Evolutionary conservation across 2,329 filamentous ascomycete species (phyloP), one percentile per base, ranked within the genome.

Genomic region (Venturia effusa): DNA sequence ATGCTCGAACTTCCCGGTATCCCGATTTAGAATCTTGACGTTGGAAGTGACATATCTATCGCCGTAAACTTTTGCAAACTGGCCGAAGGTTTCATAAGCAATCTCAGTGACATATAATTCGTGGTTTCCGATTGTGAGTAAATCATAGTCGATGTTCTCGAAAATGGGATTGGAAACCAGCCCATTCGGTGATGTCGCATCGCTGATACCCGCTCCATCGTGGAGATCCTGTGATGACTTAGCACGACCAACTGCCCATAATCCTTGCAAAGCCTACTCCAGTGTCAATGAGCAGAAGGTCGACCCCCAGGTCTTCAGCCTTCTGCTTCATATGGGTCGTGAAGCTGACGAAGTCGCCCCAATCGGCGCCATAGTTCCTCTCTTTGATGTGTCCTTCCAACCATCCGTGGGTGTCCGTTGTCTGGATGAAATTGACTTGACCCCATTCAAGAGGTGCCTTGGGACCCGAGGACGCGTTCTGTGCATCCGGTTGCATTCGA

Each of bases 371-470:
- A 66, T 86, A 87, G 69, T 85, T 86, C 68, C 79, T 76, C 72
- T 87, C 82, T 68, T 85, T 84, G 66, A 86, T 71, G 69, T 85
- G 82, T 3, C 83, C 82, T 68, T 83, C 81, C 22, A 86, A 76
- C 84, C 84, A 84, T 24, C 83, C 83, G 69, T 85, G 83, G 0
- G 82, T 84, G 66, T 86, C 83, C 2, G 83, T 85, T 1, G 83
- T 86, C 67, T 86, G 84, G 30, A 87, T 77, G 74, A 96, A 83
- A 68, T 87, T 87, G 68, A 87, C 72, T 70, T 87, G 82, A 2
- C 84, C 84, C 84, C 84, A 87, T 76, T 83, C 81, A 8, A 86
- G 74, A 24, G 73, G 76, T 19, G 67, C 72, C 48, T 69, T 72
- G 3, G 76, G 76, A 13, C 68, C 67, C 4, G 71, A 70, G 2